Evolutionary conservation across 2,329 filamentous ascomycete genomes (phyloP).

Genomic region (Talaromyces rugulosus): DNA sequence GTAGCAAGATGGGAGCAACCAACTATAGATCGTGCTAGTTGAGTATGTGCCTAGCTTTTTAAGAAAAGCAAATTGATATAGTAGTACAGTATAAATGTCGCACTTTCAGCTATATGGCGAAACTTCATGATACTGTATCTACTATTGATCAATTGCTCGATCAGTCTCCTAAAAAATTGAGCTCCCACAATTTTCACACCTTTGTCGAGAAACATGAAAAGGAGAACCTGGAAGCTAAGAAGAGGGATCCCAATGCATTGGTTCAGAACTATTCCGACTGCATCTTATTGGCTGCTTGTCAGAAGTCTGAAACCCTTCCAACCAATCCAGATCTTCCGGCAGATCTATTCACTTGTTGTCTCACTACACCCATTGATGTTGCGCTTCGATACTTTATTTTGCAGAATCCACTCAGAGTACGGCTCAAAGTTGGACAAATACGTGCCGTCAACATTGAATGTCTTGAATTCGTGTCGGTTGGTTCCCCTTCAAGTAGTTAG

Average conservation of each 20-base stretch:
- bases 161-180: too few species aligned
- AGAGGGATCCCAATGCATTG: conserved; percentile 67
- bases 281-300: conserved; percentile 90
- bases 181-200: conserved; percentile 85
- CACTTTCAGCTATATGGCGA: too few species aligned
- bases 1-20: too few species aligned
- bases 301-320: conserved; percentile 83
- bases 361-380: conserved; percentile 97
- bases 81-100: too few species aligned
- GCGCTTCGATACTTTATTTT: conserved; percentile 93
- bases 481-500: conserved; percentile 61
- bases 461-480: conserved; percentile 79
- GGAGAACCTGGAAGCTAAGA: conserved; percentile 73
- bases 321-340: conserved; percentile 91
- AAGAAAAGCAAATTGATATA: too few species aligned
- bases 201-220: conserved; percentile 93
- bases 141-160: too few species aligned
- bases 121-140: too few species aligned
- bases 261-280: conserved; percentile 70
- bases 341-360: conserved; percentile 90
- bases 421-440: conserved; percentile 82
- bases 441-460: conserved; percentile 82
- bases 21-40: too few species aligned
- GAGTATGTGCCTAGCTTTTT: too few species aligned
- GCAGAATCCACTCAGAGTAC: conserved; percentile 73